Base-by-base conservation (phyloP, 257 asterid genomes). In the Craterostigma plantagineum region DNA sequence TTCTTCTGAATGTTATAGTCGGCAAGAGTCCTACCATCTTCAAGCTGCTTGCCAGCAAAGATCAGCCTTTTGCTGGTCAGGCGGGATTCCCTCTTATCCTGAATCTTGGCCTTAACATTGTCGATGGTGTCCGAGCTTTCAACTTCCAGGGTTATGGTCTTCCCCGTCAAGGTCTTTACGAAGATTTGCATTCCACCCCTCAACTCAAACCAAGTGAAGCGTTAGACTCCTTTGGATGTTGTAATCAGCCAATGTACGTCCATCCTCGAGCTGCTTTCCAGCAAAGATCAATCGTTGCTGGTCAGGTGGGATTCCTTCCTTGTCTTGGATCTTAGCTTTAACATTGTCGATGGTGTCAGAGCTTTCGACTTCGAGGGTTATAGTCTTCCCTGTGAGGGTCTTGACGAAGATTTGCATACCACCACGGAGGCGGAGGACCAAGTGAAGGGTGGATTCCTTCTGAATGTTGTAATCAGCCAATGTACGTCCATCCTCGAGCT, bases 341-440 rank as follows among this genome's bases (percentile, higher is more conserved):
- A 23, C 30, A 23, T 23, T 23, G 30, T 23, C 30, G 2, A 23
- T 23, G 30, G 30, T 23, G 30, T 23, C 30, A 6, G 30, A 23
- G 30, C 30, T 23, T 6, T 23, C 30, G 4, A 23, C 30, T 23
- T 62, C 63, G 4, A 62, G 56, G 53, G 68, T 62, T 10, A 62
- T 62, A 0, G 68, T 62, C 27, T 62, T 62, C 0, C 68, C 68
- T 0, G 63, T 64, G 4, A 64, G 52, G 51, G 66, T 64, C 51
- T 59, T 64, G 0, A 64, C 71, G 6, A 59, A 59, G 50, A 64
- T 64, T 35, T 64, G 71, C 71, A 64, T 64, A 0, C 67, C 72
- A 39, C 67, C 75, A n/a, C 75, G 60, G 12, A 67, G 70, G 7
- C 75, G 52, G 34, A 67, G 67, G 18, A 67, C 75, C 67, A 67